Evolutionary conservation across 192 early-diverging fungal genomes (phyloP).

Genomic region (Chytriomyces sp.): DNA sequence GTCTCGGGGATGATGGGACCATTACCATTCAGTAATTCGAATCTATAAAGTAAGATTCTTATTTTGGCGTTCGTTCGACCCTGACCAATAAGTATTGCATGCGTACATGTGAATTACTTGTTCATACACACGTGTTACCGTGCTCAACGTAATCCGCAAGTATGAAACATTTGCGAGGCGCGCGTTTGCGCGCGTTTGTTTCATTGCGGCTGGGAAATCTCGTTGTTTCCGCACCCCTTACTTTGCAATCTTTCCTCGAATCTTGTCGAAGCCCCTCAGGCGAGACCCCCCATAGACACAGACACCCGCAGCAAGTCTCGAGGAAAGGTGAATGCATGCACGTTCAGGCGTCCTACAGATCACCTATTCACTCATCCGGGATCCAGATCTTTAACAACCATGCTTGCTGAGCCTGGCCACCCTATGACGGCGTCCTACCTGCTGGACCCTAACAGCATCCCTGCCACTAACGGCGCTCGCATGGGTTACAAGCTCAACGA

Average conservation of each 20-base stretch:
- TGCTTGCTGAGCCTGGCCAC: slow-evolving; percentile 6
- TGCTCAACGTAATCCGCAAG: too few relatives aligned
- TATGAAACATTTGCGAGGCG: too few relatives aligned
- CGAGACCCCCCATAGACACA: neutral
- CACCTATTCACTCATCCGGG: neutral
- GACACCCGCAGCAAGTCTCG: neutral
- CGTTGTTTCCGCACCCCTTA: too few relatives aligned
- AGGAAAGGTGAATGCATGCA: neutral
- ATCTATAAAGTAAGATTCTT: too few relatives aligned
- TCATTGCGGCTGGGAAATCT: too few relatives aligned
- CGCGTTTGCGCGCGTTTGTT: too few relatives aligned
- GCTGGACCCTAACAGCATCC: slow-evolving; percentile 3
- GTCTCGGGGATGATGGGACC: neutral
- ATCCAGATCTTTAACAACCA: too few relatives aligned
- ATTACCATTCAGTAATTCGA: neutral
- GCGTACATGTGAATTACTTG: too few relatives aligned
- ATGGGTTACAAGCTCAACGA: slow-evolving; percentile 50
- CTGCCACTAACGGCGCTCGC: slow-evolving; percentile 44
- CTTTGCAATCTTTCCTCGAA: too few relatives aligned
- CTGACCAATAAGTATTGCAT: too few relatives aligned
- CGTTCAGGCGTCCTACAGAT: neutral
- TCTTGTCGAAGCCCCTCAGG: neutral
- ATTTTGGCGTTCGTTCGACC: too few relatives aligned
- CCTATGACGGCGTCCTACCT: slow-evolving; percentile 18
- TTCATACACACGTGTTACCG: too few relatives aligned